A percentile compares a stretch with the other conserved stretches of the same genome.
phyloP scores from a whole-genome alignment of 2,329 filamentous ascomycete genomes.

The Cercospora sp. region DNA sequence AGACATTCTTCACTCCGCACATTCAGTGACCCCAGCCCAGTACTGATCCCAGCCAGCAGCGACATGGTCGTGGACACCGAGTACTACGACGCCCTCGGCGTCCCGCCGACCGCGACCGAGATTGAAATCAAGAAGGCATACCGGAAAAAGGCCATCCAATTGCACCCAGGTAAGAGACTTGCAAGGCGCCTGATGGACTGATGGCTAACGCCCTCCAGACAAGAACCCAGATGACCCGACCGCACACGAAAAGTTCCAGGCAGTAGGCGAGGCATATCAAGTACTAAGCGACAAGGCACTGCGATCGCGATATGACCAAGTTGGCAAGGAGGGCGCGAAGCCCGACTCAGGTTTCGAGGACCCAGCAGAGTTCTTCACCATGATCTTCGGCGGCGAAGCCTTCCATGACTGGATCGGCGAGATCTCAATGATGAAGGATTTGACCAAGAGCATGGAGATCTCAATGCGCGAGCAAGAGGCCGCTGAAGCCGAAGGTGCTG shows the following conservation, averaged over 20 bases:
- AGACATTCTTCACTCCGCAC: neutral
- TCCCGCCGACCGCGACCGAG: conserved; percentile 78
- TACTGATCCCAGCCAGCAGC: neutral
- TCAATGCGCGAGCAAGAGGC: conserved; percentile 79
- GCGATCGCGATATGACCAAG: conserved; percentile 92
- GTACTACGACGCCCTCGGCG: conserved; percentile 81
- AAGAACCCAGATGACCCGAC: conserved; percentile 97
- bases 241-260: conserved; percentile 91
- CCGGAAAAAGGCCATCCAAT: conserved; percentile 85
- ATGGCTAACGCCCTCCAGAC: conserved; percentile 55
- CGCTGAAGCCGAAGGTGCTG: conserved; percentile 54
- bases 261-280: conserved; percentile 70
- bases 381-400: conserved; percentile 95
- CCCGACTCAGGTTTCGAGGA: conserved; percentile 91
- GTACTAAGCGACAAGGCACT: conserved; percentile 86
- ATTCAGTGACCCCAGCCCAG: neutral
- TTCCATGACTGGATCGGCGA: conserved; percentile 97
- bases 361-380: conserved; percentile 94
- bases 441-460: conserved; percentile 98
- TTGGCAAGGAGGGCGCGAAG: conserved; percentile 90
- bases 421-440: conserved; percentile 97
- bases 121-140: conserved; percentile 98
- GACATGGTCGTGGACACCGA: conserved; percentile 91
- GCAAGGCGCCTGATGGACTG: neutral
- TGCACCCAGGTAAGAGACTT: conserved; percentile 64